Conservation (phyloP, 257 asterid genomes). For the Solanum sejunctum region DNA sequence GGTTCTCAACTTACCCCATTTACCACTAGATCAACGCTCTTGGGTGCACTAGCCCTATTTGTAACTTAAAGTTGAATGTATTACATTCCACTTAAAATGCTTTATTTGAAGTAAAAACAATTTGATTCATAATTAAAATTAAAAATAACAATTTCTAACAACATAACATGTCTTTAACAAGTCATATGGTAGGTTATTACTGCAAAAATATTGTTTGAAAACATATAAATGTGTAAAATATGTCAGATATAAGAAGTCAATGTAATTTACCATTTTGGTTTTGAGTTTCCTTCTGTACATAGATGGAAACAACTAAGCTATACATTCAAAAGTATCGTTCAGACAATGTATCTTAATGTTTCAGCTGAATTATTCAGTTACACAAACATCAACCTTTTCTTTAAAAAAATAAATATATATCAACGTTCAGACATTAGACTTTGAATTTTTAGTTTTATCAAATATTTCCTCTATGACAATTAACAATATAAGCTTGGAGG, state of each 20-base stretch:
- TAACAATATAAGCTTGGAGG: not conserved
- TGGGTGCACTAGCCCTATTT: not conserved
- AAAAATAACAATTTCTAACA: not conserved
- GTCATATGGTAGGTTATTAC: not conserved
- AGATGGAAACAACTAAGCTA: not conserved
- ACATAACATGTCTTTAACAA: not conserved
- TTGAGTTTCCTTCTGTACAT: not conserved
- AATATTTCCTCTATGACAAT: not conserved
- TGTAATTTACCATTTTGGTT: not conserved
- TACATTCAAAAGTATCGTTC: not conserved
- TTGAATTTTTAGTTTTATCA: not conserved
- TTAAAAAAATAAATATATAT: not conserved
- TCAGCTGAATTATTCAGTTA: not conserved
- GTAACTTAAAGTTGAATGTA: not conserved
- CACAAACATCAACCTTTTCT: not conserved
- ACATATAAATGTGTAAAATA: not conserved
- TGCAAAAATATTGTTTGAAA: not conserved
- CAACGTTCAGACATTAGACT: not conserved
- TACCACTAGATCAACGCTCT: not conserved
- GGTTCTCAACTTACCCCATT: not conserved
- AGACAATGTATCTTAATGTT: not conserved
- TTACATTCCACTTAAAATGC: not conserved
- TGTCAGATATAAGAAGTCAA: not conserved
- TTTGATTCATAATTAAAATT: not conserved
- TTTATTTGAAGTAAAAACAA: not conserved